Evolutionary conservation across 2,329 filamentous ascomycete species (phyloP), one percentile per base, ranked within the genome.

Genomic region (Microcera coccophila): DNA sequence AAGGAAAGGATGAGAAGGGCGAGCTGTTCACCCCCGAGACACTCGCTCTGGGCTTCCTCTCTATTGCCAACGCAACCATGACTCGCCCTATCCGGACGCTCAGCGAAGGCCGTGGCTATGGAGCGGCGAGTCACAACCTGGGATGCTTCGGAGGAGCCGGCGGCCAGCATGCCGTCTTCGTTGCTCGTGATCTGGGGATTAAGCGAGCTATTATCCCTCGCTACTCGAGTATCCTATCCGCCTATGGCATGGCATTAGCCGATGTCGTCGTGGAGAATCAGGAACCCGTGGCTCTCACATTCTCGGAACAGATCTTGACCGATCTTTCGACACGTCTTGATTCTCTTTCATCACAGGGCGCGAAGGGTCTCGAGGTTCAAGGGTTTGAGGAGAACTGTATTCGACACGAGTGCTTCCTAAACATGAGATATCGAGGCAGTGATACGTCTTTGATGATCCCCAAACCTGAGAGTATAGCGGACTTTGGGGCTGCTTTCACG

Each of bases 41-140:
- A 3, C n/a, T 61, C 0, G 85, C 85, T 0, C 80, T 84, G 46
- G 86, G 86, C 0, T 88, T 88, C 56, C 76, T 88, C 52, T 79
- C 84, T 40, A 82, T 88, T 35, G 84, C 84, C 4, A 87, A 88
- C 47, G 83, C 85, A 56, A 80, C 82, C 1, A 88, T 88, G 84
- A 82, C 80, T 0, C 71, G 85, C 22, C 86, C 86, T 0, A 90
- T 90, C 14, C 47, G 59, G 9, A 58, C 55, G 2, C 48, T 61
- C 0, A 61, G 53, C 10, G 59, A 61, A n/a, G 59, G 53, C 2
- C 58, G 59, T 0, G 60, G 59, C 1, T 62, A 58, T 16, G 54
- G 50, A 1, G 50, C 58, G 1, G 52, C 55, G 0, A 54, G 49
- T 2, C 60, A 62, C 2, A 54, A 61, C 20, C 11, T 61, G 1